Conservation (phyloP, 2,329 filamentous ascomycete genomes). For the Leptoxyphium fumago region DNA sequence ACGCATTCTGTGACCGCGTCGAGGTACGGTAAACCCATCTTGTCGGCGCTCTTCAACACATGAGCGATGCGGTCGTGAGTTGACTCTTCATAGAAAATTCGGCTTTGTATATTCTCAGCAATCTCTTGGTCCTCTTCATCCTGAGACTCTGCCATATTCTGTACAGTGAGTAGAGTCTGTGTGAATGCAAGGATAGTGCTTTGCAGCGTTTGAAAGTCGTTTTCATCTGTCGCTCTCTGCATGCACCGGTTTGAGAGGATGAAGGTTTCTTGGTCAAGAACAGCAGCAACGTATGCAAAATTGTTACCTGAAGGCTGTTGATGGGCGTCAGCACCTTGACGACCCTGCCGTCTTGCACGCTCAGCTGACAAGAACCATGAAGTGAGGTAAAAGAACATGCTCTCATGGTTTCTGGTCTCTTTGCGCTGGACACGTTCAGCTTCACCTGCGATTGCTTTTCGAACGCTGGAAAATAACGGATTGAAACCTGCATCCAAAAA, state of each 20-base stretch:
- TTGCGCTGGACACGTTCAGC: constrained; percentile 59
- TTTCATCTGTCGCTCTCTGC: constrained; percentile 63
- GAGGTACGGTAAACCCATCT: constrained; percentile 85
- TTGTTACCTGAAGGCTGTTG: constrained; percentile 34
- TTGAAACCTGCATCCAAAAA: constrained; percentile 95
- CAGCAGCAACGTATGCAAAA: constrained; percentile 75
- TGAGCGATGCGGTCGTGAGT: constrained; percentile 78
- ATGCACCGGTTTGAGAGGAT: constrained; percentile 74
- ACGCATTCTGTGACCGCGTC: constrained; percentile 82
- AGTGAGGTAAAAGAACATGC: constrained; percentile 67
- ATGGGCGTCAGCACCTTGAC: constrained; percentile 23
- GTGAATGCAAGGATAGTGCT: constrained; percentile 89
- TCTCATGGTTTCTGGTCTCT: not conserved
- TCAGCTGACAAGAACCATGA: constrained; percentile 82
- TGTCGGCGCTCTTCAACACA: constrained; percentile 75
- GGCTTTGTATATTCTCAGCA: constrained; percentile 88
- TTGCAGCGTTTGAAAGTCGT: constrained; percentile 75
- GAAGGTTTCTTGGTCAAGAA: constrained; percentile 90
- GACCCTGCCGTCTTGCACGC: constrained; percentile 45
- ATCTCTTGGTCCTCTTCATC: constrained; percentile 95
- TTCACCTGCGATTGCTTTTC: constrained; percentile 82
- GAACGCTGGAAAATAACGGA: constrained; percentile 64
- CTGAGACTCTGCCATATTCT: constrained; percentile 74
- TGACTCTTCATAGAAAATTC: constrained; percentile 95
- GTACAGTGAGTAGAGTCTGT: constrained; percentile 72